Base-by-base conservation (phyloP, 2,329 filamentous ascomycete species). In the Aspergillus ochraceus region DNA sequence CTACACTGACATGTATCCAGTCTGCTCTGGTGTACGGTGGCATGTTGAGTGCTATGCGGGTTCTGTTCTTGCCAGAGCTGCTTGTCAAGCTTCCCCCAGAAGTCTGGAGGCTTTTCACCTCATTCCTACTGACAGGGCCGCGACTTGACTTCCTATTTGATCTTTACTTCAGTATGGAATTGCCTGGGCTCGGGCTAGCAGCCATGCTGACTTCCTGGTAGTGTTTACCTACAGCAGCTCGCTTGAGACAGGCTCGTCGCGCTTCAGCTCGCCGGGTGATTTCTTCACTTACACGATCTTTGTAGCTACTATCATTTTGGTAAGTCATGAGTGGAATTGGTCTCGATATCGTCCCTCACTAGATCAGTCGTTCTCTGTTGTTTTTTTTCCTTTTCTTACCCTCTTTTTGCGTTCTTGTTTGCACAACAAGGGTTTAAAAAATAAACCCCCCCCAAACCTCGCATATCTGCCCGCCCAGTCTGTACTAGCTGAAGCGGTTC, bases 201-300 rank as follows among this genome's bases (percentile, higher is more conserved):
- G 58, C 52, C 52, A 58, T 65, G 67, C 75, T 78, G 71, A 79
- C 63, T 58, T 64, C 56, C 61, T 52, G 53, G 62, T 69, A 87
- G 81, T 95, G 65, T 97, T 89, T 79, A 88, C 85, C 64, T 96
- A 95, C 78, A 80, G 89, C 68, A 89, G 85, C 71, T 84, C 87
- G 65, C 80, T 96, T 53, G 93, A 97, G 80, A 83, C 78, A 47
- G 83, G 84, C 64, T 90, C 89, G 62, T 78, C 88, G 55, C 87
- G 90, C 60, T 94, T 97, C 74, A 78, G 82, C 47, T 83, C 85
- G 66, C 90, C 90, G 59, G 92, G 91, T 71, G 90, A 95, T 73
- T 85, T 95, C 68, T 82, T 95, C 63, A 88, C 88, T 79, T 97
- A 96, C 74, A 79, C 96, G 68, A 77, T 88, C 60, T 95, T 95